Evolutionary conservation across 345 rosid genomes (phyloP).

Genomic region (Punica granatum): DNA sequence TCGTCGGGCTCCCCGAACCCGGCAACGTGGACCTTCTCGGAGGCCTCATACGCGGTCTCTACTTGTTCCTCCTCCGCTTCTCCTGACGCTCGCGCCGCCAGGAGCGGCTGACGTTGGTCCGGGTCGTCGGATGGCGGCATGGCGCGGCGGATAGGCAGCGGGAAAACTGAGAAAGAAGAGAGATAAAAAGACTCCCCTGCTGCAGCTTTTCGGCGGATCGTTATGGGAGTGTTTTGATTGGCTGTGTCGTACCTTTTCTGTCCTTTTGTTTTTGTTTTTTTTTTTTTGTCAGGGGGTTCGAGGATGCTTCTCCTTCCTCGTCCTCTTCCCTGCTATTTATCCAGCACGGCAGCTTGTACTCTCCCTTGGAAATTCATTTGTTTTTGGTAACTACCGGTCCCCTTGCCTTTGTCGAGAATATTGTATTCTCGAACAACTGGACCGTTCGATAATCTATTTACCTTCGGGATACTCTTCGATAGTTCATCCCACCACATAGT

Average conservation of each 20-base stretch:
- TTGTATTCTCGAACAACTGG: no score
- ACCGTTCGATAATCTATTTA: no score
- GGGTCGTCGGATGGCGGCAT: constrained; percentile 12
- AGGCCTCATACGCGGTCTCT: constrained; percentile 30
- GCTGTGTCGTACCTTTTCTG: no score
- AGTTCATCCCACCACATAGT: no score
- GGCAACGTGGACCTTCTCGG: constrained; percentile 31
- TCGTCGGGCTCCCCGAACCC: constrained; percentile 23
- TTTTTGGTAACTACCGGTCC: no score
- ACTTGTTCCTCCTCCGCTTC: background rate
- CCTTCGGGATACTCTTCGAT: no score
- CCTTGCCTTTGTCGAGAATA: no score
- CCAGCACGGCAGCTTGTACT: no score
- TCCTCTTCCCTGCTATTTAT: background rate
- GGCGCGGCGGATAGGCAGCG: background rate
- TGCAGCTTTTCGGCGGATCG: background rate
- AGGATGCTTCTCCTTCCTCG: background rate
- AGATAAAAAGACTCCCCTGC: background rate
- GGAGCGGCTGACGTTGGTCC: constrained; percentile 8
- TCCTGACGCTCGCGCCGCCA: background rate
- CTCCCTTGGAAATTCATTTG: no score
- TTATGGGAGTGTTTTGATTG: no score
- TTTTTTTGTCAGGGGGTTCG: background rate
- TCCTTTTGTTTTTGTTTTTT: background rate
- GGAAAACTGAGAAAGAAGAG: background rate